A percentile compares a stretch with the other conserved stretches of the same genome.
Evolutionary conservation across 2,329 filamentous ascomycete genomes (phyloP).

Genomic region (Onygenales sp.): DNA sequence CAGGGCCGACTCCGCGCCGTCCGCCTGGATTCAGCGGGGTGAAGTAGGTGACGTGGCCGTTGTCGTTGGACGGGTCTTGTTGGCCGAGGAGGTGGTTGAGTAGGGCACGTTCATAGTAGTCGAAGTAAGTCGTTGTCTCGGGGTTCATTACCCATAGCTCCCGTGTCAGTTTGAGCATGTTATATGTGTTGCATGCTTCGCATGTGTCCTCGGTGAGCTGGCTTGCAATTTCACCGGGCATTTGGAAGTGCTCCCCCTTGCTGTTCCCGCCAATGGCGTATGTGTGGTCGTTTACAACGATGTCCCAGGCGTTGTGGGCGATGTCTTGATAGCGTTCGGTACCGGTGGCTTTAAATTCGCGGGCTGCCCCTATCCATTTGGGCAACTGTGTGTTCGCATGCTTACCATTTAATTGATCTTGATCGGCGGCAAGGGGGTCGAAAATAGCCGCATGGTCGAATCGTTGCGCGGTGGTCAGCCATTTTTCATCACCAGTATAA

Average conservation of each 20-base stretch:
- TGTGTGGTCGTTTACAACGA: slow-evolving; percentile 38
- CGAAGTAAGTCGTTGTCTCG: slow-evolving; percentile 36
- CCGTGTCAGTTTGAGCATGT: slow-evolving; percentile 48
- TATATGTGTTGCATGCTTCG: slow-evolving; percentile 47
- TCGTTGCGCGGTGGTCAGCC: slow-evolving; percentile 39
- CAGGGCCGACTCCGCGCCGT: slow-evolving; percentile 41
- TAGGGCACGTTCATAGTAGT: slow-evolving; percentile 44
- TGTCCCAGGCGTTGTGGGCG: slow-evolving; percentile 41
- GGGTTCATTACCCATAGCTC: slow-evolving; percentile 41
- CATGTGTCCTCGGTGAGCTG: slow-evolving; percentile 39
- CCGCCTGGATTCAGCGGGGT: slow-evolving; percentile 42
- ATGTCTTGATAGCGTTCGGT: slow-evolving; percentile 38
- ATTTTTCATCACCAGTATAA: slow-evolving; percentile 37
- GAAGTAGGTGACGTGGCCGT: slow-evolving; percentile 47
- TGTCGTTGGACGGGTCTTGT: slow-evolving; percentile 35
- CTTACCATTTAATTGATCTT: slow-evolving; percentile 39
- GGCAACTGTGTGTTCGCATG: slow-evolving; percentile 48
- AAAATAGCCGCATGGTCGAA: slow-evolving; percentile 44
- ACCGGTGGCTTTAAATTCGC: slow-evolving; percentile 42
- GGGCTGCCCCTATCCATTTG: slow-evolving; percentile 44
- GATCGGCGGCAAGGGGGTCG: slow-evolving; percentile 36
- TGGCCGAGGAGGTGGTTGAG: slow-evolving; percentile 44
- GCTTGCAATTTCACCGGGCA: slow-evolving; percentile 37
- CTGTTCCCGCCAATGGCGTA: slow-evolving; percentile 49
- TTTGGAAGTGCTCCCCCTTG: slow-evolving; percentile 44